Conservation (phyloP, 768 basidiomycete genomes). For the Multifurca ochricompacta region DNA sequence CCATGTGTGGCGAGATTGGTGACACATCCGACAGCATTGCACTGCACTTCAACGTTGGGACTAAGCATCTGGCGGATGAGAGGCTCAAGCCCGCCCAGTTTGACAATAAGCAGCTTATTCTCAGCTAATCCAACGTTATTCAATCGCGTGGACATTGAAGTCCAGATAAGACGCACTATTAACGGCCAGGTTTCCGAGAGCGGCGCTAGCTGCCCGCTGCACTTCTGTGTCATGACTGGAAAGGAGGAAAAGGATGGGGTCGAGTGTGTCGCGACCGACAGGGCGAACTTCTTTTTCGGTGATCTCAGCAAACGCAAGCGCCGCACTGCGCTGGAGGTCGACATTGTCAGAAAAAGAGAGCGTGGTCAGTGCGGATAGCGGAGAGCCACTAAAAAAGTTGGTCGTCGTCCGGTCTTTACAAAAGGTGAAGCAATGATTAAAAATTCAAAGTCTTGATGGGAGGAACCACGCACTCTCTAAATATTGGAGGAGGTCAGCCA, state of each 20-base stretch:
- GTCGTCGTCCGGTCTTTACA: constrained; percentile 89
- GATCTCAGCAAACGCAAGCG: constrained; percentile 97
- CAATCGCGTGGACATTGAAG: not conserved
- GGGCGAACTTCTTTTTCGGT: constrained; percentile 99
- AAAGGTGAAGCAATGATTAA: not conserved
- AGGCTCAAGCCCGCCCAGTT: constrained; percentile 94
- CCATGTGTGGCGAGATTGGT: constrained; percentile 98
- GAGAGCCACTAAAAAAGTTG: constrained; percentile 95
- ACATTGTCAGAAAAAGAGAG: constrained; percentile 99
- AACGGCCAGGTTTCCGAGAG: constrained; percentile 94
- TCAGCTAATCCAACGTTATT: constrained; percentile 54
- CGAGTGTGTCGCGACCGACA: constrained; percentile 93
- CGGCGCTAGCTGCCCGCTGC: constrained; percentile 95
- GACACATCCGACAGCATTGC: constrained; percentile 98
- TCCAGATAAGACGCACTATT: constrained; percentile 61
- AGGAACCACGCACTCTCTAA: constrained; percentile 74
- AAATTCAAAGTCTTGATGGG: not conserved
- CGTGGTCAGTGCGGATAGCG: constrained; percentile 88
- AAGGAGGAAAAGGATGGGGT: constrained; percentile 95
- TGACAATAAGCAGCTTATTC: constrained; percentile 98
- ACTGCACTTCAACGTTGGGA: constrained; percentile 98
- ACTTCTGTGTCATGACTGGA: constrained; percentile 98
- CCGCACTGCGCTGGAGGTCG: constrained; percentile 95
- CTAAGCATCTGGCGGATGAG: constrained; percentile 98
- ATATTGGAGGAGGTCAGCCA: constrained; percentile 94